Base-by-base conservation (phyloP, 768 basidiomycete genomes). In the Daedalea quercina region DNA sequence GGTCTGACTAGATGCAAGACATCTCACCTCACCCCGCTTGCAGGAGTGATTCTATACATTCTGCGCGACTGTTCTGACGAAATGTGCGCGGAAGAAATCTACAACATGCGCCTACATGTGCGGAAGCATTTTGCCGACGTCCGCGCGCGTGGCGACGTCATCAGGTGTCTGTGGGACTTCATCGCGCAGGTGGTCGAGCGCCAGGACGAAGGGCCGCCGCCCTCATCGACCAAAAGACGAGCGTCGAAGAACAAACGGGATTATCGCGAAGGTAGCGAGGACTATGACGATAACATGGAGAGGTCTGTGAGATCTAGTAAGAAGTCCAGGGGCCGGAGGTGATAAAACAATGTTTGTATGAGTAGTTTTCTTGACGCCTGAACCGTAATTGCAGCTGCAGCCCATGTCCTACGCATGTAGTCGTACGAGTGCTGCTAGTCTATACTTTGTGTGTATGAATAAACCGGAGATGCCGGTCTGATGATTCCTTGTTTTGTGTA, bases 11-110 rank as follows among this genome's bases (percentile, higher is more conserved):
- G 55, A 49, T 9, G 3, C 47, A 3, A 31, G 6, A 31, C 35
- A 12, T n/a, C 22, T 37, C 19, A 22, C 37, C 25, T 46, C 8
- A 19, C 13, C 7, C 4, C 15, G 37, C 34, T 0, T n/a, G 22
- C 51, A 91, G 90, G 87, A 52, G 80, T 90, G 20, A 65, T 89
- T 12, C 71, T 90, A 12, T 86, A 71, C 59, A 67, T 80, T 3
- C 69, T 88, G 51, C 73, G 75, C 13, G 68, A 74, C 7, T 70
- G 65, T 54, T 42, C 70, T 3, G 63, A 73, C 20, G 65, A 74
- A 28, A 74, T 79, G 2, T 77, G 75, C 37, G 84, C 84, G 1
- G 66, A 67, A 6, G 79, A 80, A 15, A 75, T 90, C 23, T 70
- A 77, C 51, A 64, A 76, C 50, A 73, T 93, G 59, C 81, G 89